phyloP scores from a whole-genome alignment of 202 grass and related monocot genomes.

The Brachypodium distachyon region DNA sequence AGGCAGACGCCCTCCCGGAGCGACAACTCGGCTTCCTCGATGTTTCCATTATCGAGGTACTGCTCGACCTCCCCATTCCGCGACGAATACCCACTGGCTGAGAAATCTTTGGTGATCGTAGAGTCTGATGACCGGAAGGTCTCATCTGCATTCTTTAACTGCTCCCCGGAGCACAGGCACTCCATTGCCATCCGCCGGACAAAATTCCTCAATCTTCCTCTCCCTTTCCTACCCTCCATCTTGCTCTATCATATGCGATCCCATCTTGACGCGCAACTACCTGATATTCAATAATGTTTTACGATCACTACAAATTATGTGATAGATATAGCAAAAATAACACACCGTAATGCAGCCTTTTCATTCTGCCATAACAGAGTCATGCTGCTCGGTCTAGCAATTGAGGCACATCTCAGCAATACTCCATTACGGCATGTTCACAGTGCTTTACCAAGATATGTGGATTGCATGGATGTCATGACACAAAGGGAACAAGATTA shows the following conservation, averaged over 20 bases:
- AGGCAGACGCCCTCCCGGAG: constrained; percentile 67
- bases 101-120: constrained; percentile 35
- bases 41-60: constrained; percentile 65
- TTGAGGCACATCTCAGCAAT: neutral
- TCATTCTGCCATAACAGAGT: neutral
- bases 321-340: constrained; percentile 10
- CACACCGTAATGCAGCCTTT: neutral
- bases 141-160: constrained; percentile 58
- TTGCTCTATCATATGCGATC: constrained; percentile 22
- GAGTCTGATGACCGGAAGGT: constrained; percentile 32
- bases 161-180: constrained; percentile 90
- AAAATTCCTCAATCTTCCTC: constrained; percentile 23
- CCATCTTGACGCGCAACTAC: neutral
- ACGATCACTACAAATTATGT: neutral
- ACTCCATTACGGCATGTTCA: neutral
- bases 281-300: constrained; percentile 20
- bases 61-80: constrained; percentile 46
- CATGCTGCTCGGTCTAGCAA: neutral
- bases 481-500: neutral
- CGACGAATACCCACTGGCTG: constrained; percentile 34
- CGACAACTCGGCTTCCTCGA: constrained; percentile 82
- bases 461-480: neutral
- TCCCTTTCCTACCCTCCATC: constrained; percentile 44
- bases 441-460: neutral
- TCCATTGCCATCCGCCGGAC: constrained; percentile 57